Conservation (phyloP, 164 flowering plant genomes). For the Piper longum region DNA sequence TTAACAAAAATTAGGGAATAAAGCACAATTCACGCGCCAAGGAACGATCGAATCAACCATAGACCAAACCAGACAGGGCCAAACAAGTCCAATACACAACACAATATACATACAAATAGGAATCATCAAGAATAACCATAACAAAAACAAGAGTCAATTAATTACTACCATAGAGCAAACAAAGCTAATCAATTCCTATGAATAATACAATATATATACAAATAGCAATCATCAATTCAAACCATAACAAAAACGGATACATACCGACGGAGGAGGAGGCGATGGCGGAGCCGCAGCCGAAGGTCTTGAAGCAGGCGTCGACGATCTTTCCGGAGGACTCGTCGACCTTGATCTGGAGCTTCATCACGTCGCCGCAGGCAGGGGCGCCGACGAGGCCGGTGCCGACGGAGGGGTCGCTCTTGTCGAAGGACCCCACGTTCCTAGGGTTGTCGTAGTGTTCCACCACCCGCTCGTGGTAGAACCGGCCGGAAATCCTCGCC, state of each 20-base stretch:
- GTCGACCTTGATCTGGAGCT: constrained; percentile 87
- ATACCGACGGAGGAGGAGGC: constrained; percentile 59
- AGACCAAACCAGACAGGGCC: too few relatives aligned
- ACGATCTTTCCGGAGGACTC: constrained; percentile 57
- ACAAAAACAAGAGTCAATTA: too few relatives aligned
- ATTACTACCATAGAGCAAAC: too few relatives aligned
- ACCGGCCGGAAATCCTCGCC: constrained; percentile 16
- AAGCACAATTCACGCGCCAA: too few relatives aligned
- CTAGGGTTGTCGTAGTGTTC: constrained; percentile 94
- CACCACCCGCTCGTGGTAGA: constrained; percentile 88
- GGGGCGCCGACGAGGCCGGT: constrained; percentile 98
- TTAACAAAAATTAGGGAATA: too few relatives aligned
- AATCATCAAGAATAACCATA: too few relatives aligned
- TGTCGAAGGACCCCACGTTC: constrained; percentile 92
- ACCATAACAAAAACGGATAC: constrained; percentile 1
- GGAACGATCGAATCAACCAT: too few relatives aligned
- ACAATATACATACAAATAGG: too few relatives aligned
- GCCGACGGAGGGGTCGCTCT: constrained; percentile 83
- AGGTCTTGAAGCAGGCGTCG: constrained; percentile 94
- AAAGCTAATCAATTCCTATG: too few relatives aligned
- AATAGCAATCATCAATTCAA: not conserved
- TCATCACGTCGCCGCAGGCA: constrained; percentile 99
- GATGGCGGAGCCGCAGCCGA: constrained; percentile 66
- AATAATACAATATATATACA: not conserved
- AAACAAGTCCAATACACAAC: too few relatives aligned